Conservation (phyloP, 164 flowering plant genomes). For the Dillenia turbinata region DNA sequence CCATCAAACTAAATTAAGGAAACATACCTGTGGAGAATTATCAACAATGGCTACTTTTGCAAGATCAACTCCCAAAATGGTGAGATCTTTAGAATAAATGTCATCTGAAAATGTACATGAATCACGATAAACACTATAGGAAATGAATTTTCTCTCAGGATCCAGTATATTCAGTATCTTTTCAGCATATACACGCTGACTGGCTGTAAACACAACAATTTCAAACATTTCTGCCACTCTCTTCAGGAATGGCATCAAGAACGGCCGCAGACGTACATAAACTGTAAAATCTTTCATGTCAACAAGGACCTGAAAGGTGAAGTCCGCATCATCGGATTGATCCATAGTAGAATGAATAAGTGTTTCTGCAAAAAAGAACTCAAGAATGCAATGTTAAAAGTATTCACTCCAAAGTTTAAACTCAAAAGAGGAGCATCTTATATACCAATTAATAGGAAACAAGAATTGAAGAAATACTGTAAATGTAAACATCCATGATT, state of each 20-base stretch:
- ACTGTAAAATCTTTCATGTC: slow-evolving; percentile 8
- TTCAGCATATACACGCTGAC: slow-evolving; percentile 14
- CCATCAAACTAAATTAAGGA: not conserved
- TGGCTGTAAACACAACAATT: slow-evolving; percentile 14
- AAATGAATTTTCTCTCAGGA: slow-evolving; percentile 7
- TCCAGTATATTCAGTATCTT: slow-evolving; percentile 7
- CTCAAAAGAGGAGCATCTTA: too few relatives aligned
- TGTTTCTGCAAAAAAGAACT: slow-evolving; percentile 4
- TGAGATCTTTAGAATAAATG: slow-evolving; percentile 10
- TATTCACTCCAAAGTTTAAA: too few relatives aligned
- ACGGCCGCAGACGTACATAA: slow-evolving; percentile 15
- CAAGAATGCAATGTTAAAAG: too few relatives aligned
- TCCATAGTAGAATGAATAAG: slow-evolving; percentile 9
- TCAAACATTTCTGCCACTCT: slow-evolving; percentile 19
- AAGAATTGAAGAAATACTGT: too few relatives aligned
- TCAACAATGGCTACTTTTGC: slow-evolving; percentile 12
- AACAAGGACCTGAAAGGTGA: slow-evolving; percentile 7
- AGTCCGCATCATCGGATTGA: slow-evolving; percentile 7
- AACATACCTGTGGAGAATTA: slow-evolving; percentile 11
- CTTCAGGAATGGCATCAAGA: slow-evolving; percentile 12
- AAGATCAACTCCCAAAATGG: slow-evolving; percentile 6
- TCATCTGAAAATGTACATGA: slow-evolving; percentile 9
- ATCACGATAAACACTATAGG: slow-evolving; percentile 8
- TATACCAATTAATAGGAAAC: too few relatives aligned
- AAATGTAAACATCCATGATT: too few relatives aligned